Conservation (phyloP, 2,329 filamentous ascomycete genomes). For the Cladosporium sp. region DNA sequence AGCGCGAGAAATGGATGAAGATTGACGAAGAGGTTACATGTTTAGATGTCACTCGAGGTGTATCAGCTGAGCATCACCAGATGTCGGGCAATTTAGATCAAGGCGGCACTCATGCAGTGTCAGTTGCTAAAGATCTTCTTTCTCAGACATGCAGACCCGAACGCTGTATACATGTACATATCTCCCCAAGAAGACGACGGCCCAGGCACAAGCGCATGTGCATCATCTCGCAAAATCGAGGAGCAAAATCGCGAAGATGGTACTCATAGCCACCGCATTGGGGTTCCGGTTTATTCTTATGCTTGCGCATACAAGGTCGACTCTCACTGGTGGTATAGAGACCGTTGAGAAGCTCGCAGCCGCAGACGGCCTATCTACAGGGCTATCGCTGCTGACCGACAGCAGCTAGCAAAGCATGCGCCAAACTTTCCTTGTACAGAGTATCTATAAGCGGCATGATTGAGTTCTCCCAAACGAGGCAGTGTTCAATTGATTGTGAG, state of each 20-base stretch:
- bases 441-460: not conserved
- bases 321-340: not conserved
- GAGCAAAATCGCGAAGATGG: not conserved
- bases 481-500: not conserved
- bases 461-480: not conserved
- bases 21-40: not conserved
- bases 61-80: not conserved
- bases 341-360: constrained; percentile 1
- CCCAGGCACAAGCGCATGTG: not conserved
- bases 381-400: not conserved
- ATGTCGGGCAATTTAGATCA: not conserved
- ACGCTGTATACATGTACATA: not conserved
- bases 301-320: not conserved
- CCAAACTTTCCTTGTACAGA: not conserved
- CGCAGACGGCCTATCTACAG: not conserved
- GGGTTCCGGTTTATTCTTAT: not conserved
- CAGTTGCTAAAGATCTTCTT: not conserved
- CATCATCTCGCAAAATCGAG: not conserved
- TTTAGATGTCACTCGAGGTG: not conserved
- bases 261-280: not conserved
- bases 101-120: not conserved
- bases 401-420: not conserved
- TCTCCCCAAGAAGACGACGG: not conserved
- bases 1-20: not conserved
- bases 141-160: not conserved